phyloP scores from a whole-genome alignment of 371 early-diverging fungal species.

The Saksenaea vasiformis region DNA sequence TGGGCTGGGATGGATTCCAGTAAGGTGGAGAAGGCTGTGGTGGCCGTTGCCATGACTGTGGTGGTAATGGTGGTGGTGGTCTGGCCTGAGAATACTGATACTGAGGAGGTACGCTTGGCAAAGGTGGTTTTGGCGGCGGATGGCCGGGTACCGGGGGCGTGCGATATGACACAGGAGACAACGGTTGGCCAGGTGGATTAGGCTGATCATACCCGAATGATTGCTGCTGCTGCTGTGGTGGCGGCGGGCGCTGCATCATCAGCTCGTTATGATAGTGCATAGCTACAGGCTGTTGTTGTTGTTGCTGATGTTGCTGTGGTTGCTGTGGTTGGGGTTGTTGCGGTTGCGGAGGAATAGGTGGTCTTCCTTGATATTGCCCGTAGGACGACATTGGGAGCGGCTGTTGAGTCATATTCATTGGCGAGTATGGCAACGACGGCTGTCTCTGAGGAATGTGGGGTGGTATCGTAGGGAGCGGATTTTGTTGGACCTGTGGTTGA shows the following conservation, averaged over 20 bases:
- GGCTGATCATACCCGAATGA: conserved; percentile 24
- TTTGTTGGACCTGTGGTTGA: background rate
- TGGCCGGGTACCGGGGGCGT: conserved; percentile 19
- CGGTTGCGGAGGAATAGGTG: conserved; percentile 8
- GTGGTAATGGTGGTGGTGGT: conserved; percentile 9
- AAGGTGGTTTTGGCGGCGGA: conserved; percentile 24
- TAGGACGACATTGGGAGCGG: background rate
- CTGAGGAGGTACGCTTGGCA: conserved; percentile 17
- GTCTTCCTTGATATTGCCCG: conserved; percentile 12
- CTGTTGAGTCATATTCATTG: conserved; percentile 4
- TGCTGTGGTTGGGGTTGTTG: too few relatives aligned
- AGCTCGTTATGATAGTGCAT: conserved; percentile 10
- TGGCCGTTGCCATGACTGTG: conserved; percentile 17
- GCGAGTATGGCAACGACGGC: background rate
- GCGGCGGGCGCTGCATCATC: conserved; percentile 2
- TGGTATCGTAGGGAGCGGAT: background rate
- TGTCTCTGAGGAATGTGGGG: background rate
- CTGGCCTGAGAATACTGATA: conserved; percentile 20
- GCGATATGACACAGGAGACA: conserved; percentile 18
- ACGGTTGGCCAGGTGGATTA: conserved; percentile 21
- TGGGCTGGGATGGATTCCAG: conserved; percentile 9
- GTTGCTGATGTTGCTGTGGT: conserved; percentile 14
- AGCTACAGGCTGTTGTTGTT: conserved; percentile 5
- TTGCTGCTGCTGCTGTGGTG: conserved; percentile 28
- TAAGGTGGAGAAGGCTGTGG: conserved; percentile 18